Percentiles rank a stretch among this genome's conserved stretches.
Evolutionary conservation across 495 filamentous ascomycete species (phyloP).

Genomic region (Aspergillus sparsus): DNA sequence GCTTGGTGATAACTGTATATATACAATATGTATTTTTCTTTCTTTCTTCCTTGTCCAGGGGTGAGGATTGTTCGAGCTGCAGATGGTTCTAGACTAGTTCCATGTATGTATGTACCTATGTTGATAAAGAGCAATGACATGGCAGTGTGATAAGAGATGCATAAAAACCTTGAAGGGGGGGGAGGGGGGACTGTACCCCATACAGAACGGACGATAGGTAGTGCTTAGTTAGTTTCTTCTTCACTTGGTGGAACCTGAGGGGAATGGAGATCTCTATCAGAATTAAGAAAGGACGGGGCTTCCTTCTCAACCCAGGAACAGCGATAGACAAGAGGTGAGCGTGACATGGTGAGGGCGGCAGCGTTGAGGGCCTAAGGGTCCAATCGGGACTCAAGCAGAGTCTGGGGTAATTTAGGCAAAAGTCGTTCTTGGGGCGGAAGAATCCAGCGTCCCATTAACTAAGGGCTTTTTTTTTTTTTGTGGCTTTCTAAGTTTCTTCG

Average conservation of each 20-base stretch:
- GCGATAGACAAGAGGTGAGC: neutral
- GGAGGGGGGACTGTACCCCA: too few species aligned
- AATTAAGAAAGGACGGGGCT: neutral
- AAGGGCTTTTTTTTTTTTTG: neutral
- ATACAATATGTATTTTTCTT: neutral
- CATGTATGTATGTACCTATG: neutral
- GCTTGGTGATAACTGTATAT: neutral
- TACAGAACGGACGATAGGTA: too few species aligned
- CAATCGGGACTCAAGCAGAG: conserved; percentile 11
- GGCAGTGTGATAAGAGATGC: too few species aligned
- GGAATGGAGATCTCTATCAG: neutral
- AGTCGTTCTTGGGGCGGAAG: neutral
- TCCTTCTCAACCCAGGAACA: neutral
- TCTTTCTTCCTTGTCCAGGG: neutral
- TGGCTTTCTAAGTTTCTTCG: conserved; percentile 1
- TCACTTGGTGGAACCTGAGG: neutral
- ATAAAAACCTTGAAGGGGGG: too few species aligned
- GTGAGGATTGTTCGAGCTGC: too few species aligned
- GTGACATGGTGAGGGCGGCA: neutral
- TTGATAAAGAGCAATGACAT: too few species aligned
- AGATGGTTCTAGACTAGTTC: too few species aligned
- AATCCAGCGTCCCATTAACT: neutral
- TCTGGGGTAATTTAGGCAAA: conserved; percentile 29
- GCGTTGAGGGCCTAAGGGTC: neutral
- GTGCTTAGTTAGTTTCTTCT: neutral